phyloP scores from a whole-genome alignment of 2,329 filamentous ascomycete genomes.

The Penicillium sp. region DNA sequence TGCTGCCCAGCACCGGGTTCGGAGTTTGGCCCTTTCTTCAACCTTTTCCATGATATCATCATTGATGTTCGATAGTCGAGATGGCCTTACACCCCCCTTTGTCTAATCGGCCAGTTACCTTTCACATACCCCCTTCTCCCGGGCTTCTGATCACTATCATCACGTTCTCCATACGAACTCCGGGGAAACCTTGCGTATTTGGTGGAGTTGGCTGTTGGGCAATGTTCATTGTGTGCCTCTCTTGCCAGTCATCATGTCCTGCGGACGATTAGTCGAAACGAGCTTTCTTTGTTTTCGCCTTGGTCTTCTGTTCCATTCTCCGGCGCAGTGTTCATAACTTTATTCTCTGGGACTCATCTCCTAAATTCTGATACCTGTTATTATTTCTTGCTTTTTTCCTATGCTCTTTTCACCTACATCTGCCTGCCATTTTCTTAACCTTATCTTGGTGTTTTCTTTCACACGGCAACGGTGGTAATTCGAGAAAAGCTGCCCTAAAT shows the following conservation, averaged over 20 bases:
- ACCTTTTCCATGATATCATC: not conserved
- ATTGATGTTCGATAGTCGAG: not conserved
- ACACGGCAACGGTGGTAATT: not conserved
- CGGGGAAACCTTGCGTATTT: constrained; percentile 7
- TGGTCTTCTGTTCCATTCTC: not conserved
- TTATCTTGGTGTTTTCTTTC: not conserved
- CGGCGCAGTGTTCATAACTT: constrained; percentile 3
- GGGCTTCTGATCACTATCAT: not conserved
- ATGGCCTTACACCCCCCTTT: not conserved
- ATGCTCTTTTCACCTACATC: constrained; percentile 5
- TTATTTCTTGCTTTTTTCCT: constrained; percentile 1
- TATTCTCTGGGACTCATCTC: constrained; percentile 8
- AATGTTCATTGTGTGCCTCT: not conserved
- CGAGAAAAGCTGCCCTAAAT: not conserved
- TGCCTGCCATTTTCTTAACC: not conserved
- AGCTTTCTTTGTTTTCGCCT: not conserved
- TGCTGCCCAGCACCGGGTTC: not conserved
- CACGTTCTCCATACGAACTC: not conserved
- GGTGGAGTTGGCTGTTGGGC: constrained; percentile 9
- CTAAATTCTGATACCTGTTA: constrained; percentile 9
- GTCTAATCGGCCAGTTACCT: not conserved
- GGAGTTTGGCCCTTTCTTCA: not conserved
- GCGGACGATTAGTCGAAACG: not conserved
- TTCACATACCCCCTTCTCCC: constrained; percentile 7
- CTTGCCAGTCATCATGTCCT: constrained; percentile 3